phyloP scores from a whole-genome alignment of 176 grass and related monocot genomes.

The Canna indica region DNA sequence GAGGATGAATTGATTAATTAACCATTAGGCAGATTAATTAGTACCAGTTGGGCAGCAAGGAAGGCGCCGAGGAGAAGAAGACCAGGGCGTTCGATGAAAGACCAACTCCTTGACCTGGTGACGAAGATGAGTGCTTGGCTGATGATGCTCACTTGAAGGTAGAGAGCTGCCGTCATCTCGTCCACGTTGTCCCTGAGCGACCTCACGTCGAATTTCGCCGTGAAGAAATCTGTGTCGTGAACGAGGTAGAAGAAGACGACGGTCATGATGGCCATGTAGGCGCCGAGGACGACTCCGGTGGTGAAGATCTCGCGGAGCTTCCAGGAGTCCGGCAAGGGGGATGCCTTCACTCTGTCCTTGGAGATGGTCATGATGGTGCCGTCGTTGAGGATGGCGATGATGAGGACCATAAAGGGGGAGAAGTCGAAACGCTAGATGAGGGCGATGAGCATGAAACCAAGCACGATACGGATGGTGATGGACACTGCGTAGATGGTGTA shows the following conservation, averaged over 20 bases:
- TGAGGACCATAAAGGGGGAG: slow-evolving; percentile 89
- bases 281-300: slow-evolving; percentile 77
- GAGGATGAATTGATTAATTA: slow-evolving; percentile 10
- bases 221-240: slow-evolving; percentile 68
- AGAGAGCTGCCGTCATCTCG: slow-evolving; percentile 27
- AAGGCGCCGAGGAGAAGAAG: slow-evolving; percentile 47
- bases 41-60: slow-evolving; percentile 42
- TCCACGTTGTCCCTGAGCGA: background rate
- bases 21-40: background rate
- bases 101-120: slow-evolving; percentile 66
- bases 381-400: slow-evolving; percentile 96
- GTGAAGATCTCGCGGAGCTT: slow-evolving; percentile 88
- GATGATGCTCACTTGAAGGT: slow-evolving; percentile 76
- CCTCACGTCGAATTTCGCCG: background rate
- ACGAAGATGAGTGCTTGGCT: slow-evolving; percentile 72
- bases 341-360: slow-evolving; percentile 71
- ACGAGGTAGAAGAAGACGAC: slow-evolving; percentile 65
- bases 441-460: slow-evolving; percentile 76
- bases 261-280: slow-evolving; percentile 64
- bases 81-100: slow-evolving; percentile 48
- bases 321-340: slow-evolving; percentile 63
- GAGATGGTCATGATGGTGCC: slow-evolving; percentile 99
- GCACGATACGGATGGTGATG: slow-evolving; percentile 86
- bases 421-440: slow-evolving; percentile 91
- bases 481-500: slow-evolving; percentile 98